phyloP scores from a whole-genome alignment of 2,329 filamentous ascomycete species.

The Xylaria digitata region DNA sequence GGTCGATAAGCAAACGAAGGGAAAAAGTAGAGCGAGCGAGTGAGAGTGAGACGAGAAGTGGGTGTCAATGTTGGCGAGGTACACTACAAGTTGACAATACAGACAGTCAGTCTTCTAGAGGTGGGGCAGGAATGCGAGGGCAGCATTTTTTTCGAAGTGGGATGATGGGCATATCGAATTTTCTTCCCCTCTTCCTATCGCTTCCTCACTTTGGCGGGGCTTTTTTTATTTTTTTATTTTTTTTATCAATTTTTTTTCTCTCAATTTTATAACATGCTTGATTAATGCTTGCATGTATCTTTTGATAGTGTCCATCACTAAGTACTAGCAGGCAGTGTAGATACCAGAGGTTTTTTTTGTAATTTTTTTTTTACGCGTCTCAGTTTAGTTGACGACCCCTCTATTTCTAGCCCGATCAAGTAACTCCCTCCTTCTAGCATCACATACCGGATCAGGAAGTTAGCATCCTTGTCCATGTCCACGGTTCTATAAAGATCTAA shows the following conservation, averaged over 20 bases:
- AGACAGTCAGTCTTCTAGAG: neutral
- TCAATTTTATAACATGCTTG: neutral
- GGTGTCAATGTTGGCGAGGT: slow-evolving; percentile 27
- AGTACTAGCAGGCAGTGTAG: neutral
- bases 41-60: slow-evolving; percentile 25
- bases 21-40: slow-evolving; percentile 12
- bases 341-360: neutral
- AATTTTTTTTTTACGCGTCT: slow-evolving; percentile 18
- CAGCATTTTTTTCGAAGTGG: slow-evolving; percentile 24
- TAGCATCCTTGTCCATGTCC: slow-evolving; percentile 29
- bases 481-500: slow-evolving; percentile 15
- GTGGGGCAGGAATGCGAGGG: slow-evolving; percentile 28
- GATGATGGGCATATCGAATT: slow-evolving; percentile 28
- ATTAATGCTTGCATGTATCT: neutral
- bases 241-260: neutral
- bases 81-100: slow-evolving; percentile 1
- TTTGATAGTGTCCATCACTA: no score
- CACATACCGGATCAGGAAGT: slow-evolving; percentile 37
- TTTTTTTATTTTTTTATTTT: slow-evolving; percentile 6
- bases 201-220: slow-evolving; percentile 36
- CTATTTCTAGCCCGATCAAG: slow-evolving; percentile 23
- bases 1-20: slow-evolving; percentile 30
- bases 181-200: slow-evolving; percentile 33
- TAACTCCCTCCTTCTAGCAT: slow-evolving; percentile 20
- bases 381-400: neutral